Conservation (phyloP, 257 asterid species). For the Ophiorrhiza pumila region DNA sequence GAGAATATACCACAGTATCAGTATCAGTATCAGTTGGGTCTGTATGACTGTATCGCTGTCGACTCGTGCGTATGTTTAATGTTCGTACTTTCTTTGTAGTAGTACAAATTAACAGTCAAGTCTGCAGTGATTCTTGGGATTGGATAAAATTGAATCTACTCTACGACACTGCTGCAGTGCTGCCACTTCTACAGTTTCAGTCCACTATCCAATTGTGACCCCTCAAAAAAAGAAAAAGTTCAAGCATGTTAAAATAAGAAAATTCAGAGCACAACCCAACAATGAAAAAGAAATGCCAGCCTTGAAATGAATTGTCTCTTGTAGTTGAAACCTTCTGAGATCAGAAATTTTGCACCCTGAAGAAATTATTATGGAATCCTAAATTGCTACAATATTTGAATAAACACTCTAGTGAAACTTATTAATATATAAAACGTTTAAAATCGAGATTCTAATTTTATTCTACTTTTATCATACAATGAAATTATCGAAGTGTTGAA, state of each 20-base stretch:
- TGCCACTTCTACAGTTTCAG: not conserved
- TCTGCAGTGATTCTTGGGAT: not conserved
- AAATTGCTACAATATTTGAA: too few species aligned
- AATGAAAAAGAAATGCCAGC: not conserved
- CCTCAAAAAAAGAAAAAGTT: not conserved
- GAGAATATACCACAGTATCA: conserved; percentile 66
- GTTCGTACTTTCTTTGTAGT: not conserved
- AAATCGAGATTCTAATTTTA: too few species aligned
- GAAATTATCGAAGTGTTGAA: too few species aligned
- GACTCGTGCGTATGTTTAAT: not conserved
- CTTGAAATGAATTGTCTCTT: too few species aligned
- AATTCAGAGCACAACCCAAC: not conserved
- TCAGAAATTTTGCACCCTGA: too few species aligned
- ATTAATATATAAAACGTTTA: too few species aligned
- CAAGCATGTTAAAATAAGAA: not conserved
- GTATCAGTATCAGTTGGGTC: not conserved
- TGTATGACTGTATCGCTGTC: not conserved
- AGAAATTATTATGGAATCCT: too few species aligned
- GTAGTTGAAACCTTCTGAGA: too few species aligned
- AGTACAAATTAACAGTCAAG: not conserved
- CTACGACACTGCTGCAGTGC: not conserved
- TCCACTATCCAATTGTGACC: not conserved
- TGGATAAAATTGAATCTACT: not conserved
- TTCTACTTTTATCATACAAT: too few species aligned
- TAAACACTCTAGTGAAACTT: too few species aligned